Percentiles rank a stretch among this genome's conserved stretches.
phyloP scores from a whole-genome alignment of 352 stramenopile species.

The Vaucheria bursata region DNA sequence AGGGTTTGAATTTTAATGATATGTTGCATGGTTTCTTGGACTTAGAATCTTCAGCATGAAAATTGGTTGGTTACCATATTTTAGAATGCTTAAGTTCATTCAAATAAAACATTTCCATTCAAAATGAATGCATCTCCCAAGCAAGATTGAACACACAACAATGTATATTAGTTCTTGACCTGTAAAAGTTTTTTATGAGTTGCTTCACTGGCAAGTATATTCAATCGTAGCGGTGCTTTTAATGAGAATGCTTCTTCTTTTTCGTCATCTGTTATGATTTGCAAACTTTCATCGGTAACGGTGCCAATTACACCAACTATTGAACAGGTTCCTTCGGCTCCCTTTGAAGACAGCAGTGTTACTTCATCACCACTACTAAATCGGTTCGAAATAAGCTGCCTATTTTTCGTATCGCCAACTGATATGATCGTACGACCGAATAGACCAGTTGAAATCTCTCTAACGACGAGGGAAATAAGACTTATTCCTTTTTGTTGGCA shows the following conservation, averaged over 20 bases:
- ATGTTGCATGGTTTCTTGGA: too few relatives aligned
- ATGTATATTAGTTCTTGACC: not conserved
- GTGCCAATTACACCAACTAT: constrained; percentile 46
- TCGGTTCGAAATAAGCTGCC: constrained; percentile 54
- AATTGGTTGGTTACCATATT: constrained; percentile 83
- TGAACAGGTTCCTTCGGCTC: not conserved
- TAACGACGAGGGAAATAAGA: constrained; percentile 34
- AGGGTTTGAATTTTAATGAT: too few relatives aligned
- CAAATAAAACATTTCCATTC: too few relatives aligned
- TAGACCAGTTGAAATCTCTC: constrained; percentile 37
- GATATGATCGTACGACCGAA: constrained; percentile 37
- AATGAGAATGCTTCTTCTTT: constrained; percentile 51
- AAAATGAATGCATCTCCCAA: not conserved
- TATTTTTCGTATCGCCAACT: constrained; percentile 32
- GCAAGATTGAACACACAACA: not conserved
- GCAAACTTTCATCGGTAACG: constrained; percentile 32
- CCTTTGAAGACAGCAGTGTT: constrained; percentile 57
- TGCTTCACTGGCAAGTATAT: constrained; percentile 70
- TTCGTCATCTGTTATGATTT: constrained; percentile 44
- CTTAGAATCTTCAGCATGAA: too few relatives aligned
- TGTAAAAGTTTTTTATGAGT: constrained; percentile 64
- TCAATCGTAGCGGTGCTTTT: constrained; percentile 58
- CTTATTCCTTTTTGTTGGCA: constrained; percentile 44
- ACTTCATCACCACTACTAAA: constrained; percentile 72
- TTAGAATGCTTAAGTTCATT: too few relatives aligned